phyloP scores from a whole-genome alignment of 176 grass and related monocot genomes.

The Oryza nivara region DNA sequence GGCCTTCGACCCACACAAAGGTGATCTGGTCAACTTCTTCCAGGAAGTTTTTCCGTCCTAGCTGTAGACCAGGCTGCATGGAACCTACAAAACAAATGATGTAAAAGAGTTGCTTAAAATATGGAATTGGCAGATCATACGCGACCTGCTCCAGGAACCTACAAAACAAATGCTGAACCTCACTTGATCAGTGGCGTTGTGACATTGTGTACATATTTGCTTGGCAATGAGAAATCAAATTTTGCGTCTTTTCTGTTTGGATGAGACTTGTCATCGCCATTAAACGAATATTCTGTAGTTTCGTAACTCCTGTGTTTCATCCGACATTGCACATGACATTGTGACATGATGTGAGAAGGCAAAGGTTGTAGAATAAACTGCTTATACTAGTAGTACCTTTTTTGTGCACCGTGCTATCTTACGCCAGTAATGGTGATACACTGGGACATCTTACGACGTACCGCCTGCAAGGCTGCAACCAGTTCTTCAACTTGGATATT shows the following conservation, averaged over 20 bases:
- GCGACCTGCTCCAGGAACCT: background rate
- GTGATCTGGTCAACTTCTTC: slow-evolving; percentile 69
- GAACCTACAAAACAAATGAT: background rate
- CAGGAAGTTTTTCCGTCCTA: slow-evolving; percentile 50
- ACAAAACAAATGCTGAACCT: background rate
- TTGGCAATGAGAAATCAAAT: background rate
- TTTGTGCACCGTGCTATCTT: too few relatives aligned
- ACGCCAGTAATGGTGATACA: too few relatives aligned
- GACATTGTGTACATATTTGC: background rate
- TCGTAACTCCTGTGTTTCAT: background rate
- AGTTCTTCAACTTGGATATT: too few relatives aligned
- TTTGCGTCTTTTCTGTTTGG: background rate
- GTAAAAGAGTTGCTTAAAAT: slow-evolving; percentile 1
- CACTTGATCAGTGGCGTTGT: background rate
- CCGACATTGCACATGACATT: too few relatives aligned
- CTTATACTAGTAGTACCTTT: too few relatives aligned
- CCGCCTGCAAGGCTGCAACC: too few relatives aligned
- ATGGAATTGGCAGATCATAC: background rate
- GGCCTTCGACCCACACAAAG: slow-evolving; percentile 64
- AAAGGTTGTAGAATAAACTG: too few relatives aligned
- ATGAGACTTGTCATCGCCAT: background rate
- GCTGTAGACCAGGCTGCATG: slow-evolving; percentile 17
- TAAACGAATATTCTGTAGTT: too few relatives aligned
- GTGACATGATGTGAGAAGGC: too few relatives aligned
- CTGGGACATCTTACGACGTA: too few relatives aligned